Conservation (phyloP, 2,329 filamentous ascomycete genomes). For the Diaporthe caulivora region DNA sequence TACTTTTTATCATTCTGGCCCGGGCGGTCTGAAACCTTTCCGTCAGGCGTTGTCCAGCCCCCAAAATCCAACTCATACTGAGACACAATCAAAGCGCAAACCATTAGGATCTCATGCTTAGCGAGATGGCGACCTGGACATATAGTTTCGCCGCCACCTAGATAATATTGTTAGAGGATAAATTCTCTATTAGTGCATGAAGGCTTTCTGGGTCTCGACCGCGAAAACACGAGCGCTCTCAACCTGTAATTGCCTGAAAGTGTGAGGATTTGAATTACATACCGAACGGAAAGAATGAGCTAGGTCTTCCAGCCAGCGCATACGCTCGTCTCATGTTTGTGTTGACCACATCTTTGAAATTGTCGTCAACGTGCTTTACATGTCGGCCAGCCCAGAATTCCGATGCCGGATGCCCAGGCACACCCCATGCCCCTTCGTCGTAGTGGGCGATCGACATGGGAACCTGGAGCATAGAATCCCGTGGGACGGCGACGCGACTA, state of each 20-base stretch:
- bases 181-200: background rate
- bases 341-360: background rate
- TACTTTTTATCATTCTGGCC: slow-evolving; percentile 33
- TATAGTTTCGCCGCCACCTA: slow-evolving; percentile 49
- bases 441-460: slow-evolving; percentile 43
- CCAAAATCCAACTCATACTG: slow-evolving; percentile 49
- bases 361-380: background rate
- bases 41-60: slow-evolving; percentile 32
- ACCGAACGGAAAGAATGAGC: slow-evolving; percentile 36
- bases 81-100: slow-evolving; percentile 47
- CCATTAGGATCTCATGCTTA: slow-evolving; percentile 53
- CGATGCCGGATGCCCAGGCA: slow-evolving; percentile 30
- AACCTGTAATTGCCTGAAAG: too few species aligned
- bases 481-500: background rate
- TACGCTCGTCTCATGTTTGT: slow-evolving; percentile 1
- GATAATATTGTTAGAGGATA: background rate
- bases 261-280: background rate
- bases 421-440: slow-evolving; percentile 37
- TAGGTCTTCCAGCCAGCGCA: background rate
- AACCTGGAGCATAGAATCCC: slow-evolving; percentile 43
- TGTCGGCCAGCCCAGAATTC: slow-evolving; percentile 40
- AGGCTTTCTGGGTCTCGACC: too few species aligned
- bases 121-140: slow-evolving; percentile 56
- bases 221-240: too few species aligned
- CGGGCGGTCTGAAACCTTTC: slow-evolving; percentile 36